These are phyloP conservation scores for Oleoguttula mirabilis DNA, from an alignment of 495 filamentous ascomycete species.

Conservation along the genomic window DNA sequence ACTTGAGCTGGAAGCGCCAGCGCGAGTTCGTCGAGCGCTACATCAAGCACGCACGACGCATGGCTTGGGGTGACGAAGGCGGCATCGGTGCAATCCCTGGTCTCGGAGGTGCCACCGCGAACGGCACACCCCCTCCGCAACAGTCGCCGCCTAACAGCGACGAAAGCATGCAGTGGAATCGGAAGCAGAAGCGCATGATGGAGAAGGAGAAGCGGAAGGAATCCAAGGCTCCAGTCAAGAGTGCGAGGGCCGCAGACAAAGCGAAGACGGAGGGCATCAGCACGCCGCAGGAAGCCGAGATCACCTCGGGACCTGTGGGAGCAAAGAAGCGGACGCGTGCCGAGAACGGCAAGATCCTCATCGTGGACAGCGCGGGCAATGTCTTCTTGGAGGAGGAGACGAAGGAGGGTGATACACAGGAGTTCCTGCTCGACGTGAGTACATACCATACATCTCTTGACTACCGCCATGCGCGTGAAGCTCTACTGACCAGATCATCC, in stretches of 20 bases:
- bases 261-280: conserved; percentile 32
- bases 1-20: conserved; percentile 77
- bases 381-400: conserved; percentile 85
- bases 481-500: conserved; percentile 1
- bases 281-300: conserved; percentile 28
- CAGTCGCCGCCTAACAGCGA: conserved; percentile 25
- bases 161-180: conserved; percentile 51
- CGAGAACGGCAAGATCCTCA: conserved; percentile 86
- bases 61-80: conserved; percentile 76
- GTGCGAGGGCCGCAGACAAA: conserved; percentile 30
- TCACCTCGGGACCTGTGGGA: conserved; percentile 41
- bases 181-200: conserved; percentile 75
- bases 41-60: conserved; percentile 74
- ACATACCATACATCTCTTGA: neutral
- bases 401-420: conserved; percentile 68
- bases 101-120: conserved; percentile 37
- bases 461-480: too few relatives aligned
- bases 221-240: conserved; percentile 36
- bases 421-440: conserved; percentile 73
- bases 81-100: conserved; percentile 57
- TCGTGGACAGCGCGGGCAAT: conserved; percentile 83
- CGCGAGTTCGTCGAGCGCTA: conserved; percentile 82
- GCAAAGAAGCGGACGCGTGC: conserved; percentile 73
- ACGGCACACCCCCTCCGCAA: conserved; percentile 29
- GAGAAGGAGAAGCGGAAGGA: conserved; percentile 70